Evolutionary conservation across 371 early-diverging fungal species (phyloP), one percentile per base, ranked within the genome.

Genomic region (Rhizopus microsporus): DNA sequence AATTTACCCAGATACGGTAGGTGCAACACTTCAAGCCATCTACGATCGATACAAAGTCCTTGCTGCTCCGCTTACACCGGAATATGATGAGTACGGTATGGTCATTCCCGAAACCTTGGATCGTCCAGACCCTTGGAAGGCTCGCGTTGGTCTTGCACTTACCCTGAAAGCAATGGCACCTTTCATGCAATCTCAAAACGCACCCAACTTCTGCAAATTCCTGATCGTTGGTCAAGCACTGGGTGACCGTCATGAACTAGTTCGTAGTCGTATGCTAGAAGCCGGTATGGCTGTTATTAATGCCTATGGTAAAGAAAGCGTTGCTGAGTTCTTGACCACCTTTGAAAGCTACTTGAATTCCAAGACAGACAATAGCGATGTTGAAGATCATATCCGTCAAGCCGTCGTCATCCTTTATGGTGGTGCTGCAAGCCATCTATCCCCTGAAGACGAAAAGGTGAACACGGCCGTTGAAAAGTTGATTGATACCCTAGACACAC

Each of bases 401-500:
- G 83, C 91, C 7, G 93, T 89, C 13, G 95, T 98, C 40, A 90
- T 98, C 68, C 74, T 96, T 51, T 87, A 95, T 51, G 98, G 97
- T 54, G 92, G 90, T 16, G 83, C 94, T 46, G 96, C 98, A 10
- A 84, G 91, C 64, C 91, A 94, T 65, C 70, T 98, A 58, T 86
- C 88, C 9, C 49, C 86, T 8, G 78, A 80, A 13, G 91, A 91
- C 60, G 78, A 80, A 50, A 87, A 88, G 67, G 88, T 96, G 37
- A 85, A 84, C 1, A 81, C 83, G 7, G 93, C 94, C 34, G 88
- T 97, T 6, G 85, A 88, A 37, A 93, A 89, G 65, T 74, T 98
- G 51, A 80, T 97, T 33, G 94, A 86, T 16, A 91, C 98, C 2
- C 78, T 98, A 49, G 81, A 88, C 48, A 98, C 97, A 9, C 98